Evolutionary conservation across 805 yeast species (phyloP).

Genomic region (Maudiozyma serrabonitensis): DNA sequence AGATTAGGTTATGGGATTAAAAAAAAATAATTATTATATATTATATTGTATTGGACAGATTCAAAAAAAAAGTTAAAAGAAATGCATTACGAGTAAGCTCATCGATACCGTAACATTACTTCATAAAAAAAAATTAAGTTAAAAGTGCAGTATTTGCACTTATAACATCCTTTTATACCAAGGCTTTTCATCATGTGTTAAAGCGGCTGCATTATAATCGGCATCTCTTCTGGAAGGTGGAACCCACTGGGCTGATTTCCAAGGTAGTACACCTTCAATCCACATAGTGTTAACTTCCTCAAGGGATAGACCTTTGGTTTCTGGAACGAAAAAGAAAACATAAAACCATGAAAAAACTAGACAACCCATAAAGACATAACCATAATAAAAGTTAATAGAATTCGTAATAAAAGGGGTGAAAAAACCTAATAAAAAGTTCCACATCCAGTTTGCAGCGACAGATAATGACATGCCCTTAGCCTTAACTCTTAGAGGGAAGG

Average conservation of each 20-base stretch:
- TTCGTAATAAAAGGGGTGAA: neutral
- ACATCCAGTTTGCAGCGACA: neutral
- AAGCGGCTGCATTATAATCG: neutral
- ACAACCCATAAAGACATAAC: conserved; percentile 1
- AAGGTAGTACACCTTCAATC: neutral
- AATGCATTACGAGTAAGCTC: too few species aligned
- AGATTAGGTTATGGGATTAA: too few species aligned
- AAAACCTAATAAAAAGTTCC: neutral
- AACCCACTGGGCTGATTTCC: neutral
- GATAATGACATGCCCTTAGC: neutral
- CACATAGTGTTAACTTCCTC: neutral
- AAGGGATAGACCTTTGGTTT: neutral
- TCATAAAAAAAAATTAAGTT: neutral
- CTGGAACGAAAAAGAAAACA: neutral
- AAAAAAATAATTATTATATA: too few species aligned
- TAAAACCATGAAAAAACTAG: neutral
- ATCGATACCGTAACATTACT: too few species aligned
- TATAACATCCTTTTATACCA: neutral
- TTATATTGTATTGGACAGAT: too few species aligned
- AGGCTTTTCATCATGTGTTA: neutral
- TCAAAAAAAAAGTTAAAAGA: too few species aligned
- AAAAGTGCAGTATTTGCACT: neutral
- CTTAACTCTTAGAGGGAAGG: neutral
- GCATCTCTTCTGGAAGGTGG: neutral
- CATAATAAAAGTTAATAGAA: neutral